Percentiles rank a stretch among this genome's conserved stretches.
These are phyloP conservation scores for Calonectria honghensis DNA, from an alignment of 2,329 filamentous ascomycete species.

Conservation along the genomic window DNA sequence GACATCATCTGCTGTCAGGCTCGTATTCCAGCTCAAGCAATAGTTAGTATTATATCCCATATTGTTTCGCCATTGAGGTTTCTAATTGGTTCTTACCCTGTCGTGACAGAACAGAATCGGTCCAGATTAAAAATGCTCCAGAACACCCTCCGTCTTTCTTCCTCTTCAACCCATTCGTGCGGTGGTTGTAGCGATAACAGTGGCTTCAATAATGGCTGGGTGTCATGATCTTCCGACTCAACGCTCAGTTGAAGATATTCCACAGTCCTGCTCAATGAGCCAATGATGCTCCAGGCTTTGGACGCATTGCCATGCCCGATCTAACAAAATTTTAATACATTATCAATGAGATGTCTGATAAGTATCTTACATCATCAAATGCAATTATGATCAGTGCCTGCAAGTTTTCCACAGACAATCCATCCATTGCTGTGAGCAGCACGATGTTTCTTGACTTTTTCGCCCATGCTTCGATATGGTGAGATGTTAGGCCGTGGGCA, in stretches of 20 bases:
- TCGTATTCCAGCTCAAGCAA: constrained; percentile 34
- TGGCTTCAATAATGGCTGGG: constrained; percentile 29
- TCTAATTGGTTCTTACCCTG: not conserved
- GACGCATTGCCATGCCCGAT: constrained; percentile 46
- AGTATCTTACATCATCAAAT: constrained; percentile 45
- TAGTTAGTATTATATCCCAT: not conserved
- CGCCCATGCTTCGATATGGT: constrained; percentile 39
- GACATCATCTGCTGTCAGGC: constrained; percentile 27
- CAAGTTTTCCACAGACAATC: constrained; percentile 49
- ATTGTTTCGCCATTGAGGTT: not conserved
- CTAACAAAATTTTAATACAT: not conserved
- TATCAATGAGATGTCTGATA: not conserved
- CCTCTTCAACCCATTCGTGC: constrained; percentile 35
- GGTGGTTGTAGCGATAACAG: constrained; percentile 22
- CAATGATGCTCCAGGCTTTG: constrained; percentile 55
- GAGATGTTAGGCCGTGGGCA: not conserved
- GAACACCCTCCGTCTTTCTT: constrained; percentile 32
- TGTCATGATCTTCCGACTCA: constrained; percentile 48
- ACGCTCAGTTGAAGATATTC: constrained; percentile 57
- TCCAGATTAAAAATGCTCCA: constrained; percentile 39
- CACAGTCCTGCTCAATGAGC: constrained; percentile 54
- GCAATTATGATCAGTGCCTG: constrained; percentile 51
- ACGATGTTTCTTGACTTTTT: constrained; percentile 47
- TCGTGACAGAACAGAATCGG: constrained; percentile 37
- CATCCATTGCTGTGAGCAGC: constrained; percentile 48